Conservation (phyloP, 305 asterid species). For the Fraxinus sp. region DNA sequence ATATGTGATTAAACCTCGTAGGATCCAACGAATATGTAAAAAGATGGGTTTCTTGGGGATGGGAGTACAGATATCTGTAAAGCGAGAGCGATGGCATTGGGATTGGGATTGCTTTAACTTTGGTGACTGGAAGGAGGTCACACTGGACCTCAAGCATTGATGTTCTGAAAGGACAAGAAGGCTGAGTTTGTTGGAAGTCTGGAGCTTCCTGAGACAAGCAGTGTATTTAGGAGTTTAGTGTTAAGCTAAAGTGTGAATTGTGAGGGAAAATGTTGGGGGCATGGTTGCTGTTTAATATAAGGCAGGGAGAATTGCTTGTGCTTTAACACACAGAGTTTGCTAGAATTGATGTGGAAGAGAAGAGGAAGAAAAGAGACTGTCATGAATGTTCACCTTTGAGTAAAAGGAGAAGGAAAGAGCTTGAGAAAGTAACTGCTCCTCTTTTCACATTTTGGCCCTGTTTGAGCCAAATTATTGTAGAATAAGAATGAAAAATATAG, state of each 20-base stretch:
- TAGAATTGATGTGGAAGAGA: not conserved
- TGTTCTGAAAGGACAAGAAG: not conserved
- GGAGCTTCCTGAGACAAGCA: constrained; percentile 6
- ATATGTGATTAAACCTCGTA: not conserved
- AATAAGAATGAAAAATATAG: too few species aligned
- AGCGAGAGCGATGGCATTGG: not conserved
- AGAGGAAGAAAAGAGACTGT: not conserved
- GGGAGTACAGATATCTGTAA: not conserved
- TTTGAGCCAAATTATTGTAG: too few species aligned
- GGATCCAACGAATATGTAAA: not conserved
- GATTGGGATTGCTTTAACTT: not conserved
- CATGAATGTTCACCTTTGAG: not conserved
- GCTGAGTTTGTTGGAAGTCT: not conserved
- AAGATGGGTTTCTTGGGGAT: not conserved
- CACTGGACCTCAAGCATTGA: not conserved
- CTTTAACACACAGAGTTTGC: not conserved
- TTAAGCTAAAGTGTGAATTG: not conserved
- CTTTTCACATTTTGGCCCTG: not conserved
- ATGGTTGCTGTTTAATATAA: not conserved
- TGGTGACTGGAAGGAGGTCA: not conserved
- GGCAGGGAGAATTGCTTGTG: not conserved
- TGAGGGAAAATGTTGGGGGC: not conserved
- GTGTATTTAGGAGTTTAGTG: not conserved
- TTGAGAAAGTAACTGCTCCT: not conserved
- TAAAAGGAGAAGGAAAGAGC: not conserved